Evolutionary conservation across 331 rosid species (phyloP).

Genomic region (Quercus phellos): DNA sequence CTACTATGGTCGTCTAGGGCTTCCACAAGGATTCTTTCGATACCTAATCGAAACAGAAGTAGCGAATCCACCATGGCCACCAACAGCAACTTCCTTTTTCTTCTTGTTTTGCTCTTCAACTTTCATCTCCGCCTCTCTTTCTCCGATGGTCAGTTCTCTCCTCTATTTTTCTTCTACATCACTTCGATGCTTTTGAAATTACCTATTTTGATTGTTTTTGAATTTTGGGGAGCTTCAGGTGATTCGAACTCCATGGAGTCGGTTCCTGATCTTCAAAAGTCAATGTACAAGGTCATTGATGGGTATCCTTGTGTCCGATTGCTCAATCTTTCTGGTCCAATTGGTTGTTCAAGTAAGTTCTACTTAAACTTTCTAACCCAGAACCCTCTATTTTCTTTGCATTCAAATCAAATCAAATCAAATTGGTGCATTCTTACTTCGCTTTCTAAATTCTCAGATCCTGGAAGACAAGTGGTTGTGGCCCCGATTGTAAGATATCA

Average conservation of each 20-base stretch:
- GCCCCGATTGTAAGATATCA: slow-evolving; percentile 64
- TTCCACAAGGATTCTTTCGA: not conserved
- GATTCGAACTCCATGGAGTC: slow-evolving; percentile 62
- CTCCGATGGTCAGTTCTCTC: slow-evolving; percentile 36
- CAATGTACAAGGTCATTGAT: slow-evolving; percentile 66
- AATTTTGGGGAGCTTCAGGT: slow-evolving; percentile 17
- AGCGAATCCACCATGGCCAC: slow-evolving; percentile 37
- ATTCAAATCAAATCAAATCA: not conserved
- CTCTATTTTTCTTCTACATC: not conserved
- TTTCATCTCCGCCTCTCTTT: slow-evolving; percentile 34
- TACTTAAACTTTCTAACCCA: not conserved
- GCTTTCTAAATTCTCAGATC: slow-evolving; percentile 44
- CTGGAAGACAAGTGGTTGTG: slow-evolving; percentile 77
- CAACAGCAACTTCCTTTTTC: slow-evolving; percentile 22
- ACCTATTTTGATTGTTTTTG: not conserved
- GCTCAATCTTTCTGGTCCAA: slow-evolving; percentile 71
- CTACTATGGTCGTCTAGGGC: slow-evolving; percentile 20
- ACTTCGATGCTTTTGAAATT: not conserved
- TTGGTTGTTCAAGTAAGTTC: slow-evolving; percentile 84
- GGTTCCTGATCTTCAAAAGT: slow-evolving; percentile 87
- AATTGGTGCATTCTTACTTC: not conserved
- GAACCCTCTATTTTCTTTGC: not conserved
- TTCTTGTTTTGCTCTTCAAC: slow-evolving; percentile 33
- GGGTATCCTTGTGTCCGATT: slow-evolving; percentile 79
- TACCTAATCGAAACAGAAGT: not conserved